Evolutionary conservation across 257 asterid genomes (phyloP).

Genomic region (Perilla frutescens): DNA sequence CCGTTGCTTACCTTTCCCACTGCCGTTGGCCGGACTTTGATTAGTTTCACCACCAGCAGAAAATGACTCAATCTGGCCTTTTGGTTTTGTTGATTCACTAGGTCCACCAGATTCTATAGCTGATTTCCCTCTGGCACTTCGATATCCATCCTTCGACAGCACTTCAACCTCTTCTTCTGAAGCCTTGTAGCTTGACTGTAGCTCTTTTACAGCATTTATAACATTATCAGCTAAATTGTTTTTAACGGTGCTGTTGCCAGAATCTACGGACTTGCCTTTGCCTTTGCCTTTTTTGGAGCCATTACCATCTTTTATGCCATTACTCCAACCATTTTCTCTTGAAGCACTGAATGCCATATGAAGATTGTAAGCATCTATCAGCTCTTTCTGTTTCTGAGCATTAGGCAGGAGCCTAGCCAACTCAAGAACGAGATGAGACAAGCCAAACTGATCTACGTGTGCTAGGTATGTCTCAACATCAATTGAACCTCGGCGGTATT

Average conservation of each 20-base stretch:
- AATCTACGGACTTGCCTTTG: constrained; percentile 60
- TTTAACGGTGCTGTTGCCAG: constrained; percentile 46
- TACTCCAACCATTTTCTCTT: constrained; percentile 45
- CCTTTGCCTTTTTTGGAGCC: constrained; percentile 68
- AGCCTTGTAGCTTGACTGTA: constrained; percentile 62
- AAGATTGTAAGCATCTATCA: constrained; percentile 72
- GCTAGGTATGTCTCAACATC: constrained; percentile 79
- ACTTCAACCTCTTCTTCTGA: constrained; percentile 74
- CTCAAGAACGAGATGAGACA: constrained; percentile 88
- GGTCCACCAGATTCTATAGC: constrained; percentile 35
- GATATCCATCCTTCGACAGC: constrained; percentile 85
- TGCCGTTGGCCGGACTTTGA: constrained; percentile 49
- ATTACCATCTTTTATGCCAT: constrained; percentile 45
- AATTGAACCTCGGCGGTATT: constrained; percentile 72
- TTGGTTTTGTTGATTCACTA: constrained; percentile 43
- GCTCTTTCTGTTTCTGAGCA: constrained; percentile 75
- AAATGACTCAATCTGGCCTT: constrained; percentile 43
- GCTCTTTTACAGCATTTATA: constrained; percentile 58
- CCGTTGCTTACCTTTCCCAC: constrained; percentile 65
- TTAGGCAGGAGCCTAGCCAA: constrained; percentile 89
- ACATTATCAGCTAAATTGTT: constrained; percentile 59
- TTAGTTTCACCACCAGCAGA: constrained; percentile 44
- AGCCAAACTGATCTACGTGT: constrained; percentile 77
- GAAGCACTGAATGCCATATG: constrained; percentile 43
- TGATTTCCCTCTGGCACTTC: constrained; percentile 61